Percentiles rank a stretch among this genome's conserved stretches.
Evolutionary conservation across 208 protist genomes (phyloP).

Genomic region (Trichomonas vaginalis): DNA sequence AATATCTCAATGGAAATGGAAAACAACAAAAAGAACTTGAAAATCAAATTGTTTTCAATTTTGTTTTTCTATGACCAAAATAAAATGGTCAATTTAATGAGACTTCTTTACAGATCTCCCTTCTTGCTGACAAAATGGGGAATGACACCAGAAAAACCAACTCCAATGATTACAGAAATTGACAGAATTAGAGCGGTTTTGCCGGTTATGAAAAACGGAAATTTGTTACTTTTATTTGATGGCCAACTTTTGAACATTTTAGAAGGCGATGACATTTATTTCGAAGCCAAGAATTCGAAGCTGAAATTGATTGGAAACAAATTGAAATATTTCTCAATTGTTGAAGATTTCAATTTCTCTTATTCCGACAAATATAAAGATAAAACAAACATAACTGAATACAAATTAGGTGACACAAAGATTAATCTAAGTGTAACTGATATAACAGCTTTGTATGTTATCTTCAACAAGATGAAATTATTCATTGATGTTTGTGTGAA

Average conservation of each 20-base stretch:
- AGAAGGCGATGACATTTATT: neutral
- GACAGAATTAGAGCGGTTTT: neutral
- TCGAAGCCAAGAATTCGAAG: neutral
- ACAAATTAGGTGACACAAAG: neutral
- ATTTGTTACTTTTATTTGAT: neutral
- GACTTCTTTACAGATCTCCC: neutral
- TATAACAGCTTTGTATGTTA: neutral
- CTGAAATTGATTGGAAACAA: neutral
- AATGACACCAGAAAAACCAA: neutral
- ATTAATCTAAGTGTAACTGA: neutral
- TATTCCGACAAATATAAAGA: neutral
- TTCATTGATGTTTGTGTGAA: neutral
- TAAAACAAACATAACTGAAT: neutral
- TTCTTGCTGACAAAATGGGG: neutral
- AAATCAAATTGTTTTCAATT: neutral
- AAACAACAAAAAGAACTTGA: neutral
- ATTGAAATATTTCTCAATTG: neutral
- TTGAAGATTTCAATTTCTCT: neutral
- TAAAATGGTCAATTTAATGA: neutral
- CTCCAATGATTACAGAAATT: neutral
- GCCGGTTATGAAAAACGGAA: neutral
- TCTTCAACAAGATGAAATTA: neutral
- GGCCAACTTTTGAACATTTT: neutral
- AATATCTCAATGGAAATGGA: neutral
- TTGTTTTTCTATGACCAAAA: neutral